Evolutionary conservation across 2,329 filamentous ascomycete species (phyloP).

Genomic region (Neopestalotiopsis sp.): DNA sequence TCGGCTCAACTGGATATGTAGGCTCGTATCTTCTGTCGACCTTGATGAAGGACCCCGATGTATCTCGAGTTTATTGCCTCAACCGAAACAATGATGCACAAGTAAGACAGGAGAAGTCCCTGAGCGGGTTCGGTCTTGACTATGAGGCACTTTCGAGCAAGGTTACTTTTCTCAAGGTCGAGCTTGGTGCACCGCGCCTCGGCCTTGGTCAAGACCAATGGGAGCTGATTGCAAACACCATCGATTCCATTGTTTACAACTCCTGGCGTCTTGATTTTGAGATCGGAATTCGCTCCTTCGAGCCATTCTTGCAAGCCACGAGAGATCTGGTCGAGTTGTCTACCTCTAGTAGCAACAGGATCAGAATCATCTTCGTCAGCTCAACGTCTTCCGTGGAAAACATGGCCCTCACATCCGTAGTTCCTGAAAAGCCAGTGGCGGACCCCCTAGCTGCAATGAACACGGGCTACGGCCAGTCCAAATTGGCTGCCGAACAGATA

Average conservation of each 20-base stretch:
- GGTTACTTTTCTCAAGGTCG: slow-evolving; percentile 21
- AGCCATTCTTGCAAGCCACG: slow-evolving; percentile 24
- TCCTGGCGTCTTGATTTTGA: slow-evolving; percentile 32
- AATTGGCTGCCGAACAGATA: slow-evolving; percentile 26
- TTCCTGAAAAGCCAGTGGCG: slow-evolving; percentile 24
- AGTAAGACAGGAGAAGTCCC: slow-evolving; percentile 18
- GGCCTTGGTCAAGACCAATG: slow-evolving; percentile 21
- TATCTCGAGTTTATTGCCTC: slow-evolving; percentile 23
- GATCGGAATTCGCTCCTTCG: slow-evolving; percentile 27
- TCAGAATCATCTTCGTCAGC: slow-evolving; percentile 33
- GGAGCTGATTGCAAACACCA: slow-evolving; percentile 14
- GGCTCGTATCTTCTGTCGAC: not conserved
- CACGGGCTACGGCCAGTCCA: slow-evolving; percentile 28
- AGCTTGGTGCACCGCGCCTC: slow-evolving; percentile 22
- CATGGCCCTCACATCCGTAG: slow-evolving; percentile 16
- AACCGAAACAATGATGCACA: slow-evolving; percentile 23
- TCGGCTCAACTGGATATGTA: slow-evolving; percentile 11
- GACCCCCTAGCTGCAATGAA: slow-evolving; percentile 19
- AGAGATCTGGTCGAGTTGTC: slow-evolving; percentile 27
- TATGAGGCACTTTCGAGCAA: slow-evolving; percentile 12
- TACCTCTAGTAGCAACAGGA: slow-evolving; percentile 6
- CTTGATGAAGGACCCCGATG: not conserved
- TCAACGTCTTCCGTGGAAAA: slow-evolving; percentile 25
- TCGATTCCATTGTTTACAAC: slow-evolving; percentile 29
- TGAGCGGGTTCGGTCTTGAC: not conserved